A percentile compares a stretch with the other conserved stretches of the same genome.
phyloP scores from a whole-genome alignment of 345 rosid genomes.

The Salix exigua region DNA sequence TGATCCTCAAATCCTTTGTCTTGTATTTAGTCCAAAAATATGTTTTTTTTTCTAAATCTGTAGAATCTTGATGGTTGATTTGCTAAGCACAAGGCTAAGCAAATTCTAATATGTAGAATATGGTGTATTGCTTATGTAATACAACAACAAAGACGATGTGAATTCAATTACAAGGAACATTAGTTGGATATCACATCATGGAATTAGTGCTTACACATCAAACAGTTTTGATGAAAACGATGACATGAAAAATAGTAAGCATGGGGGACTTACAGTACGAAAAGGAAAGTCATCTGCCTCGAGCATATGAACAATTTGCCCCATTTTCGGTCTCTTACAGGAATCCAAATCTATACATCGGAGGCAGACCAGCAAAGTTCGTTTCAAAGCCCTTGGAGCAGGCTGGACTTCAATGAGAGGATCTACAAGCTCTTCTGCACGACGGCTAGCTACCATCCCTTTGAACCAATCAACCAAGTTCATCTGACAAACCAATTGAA shows the following conservation, averaged over 20 bases:
- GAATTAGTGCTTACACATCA: neutral
- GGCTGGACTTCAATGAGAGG: conserved; percentile 64
- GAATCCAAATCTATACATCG: conserved; percentile 92
- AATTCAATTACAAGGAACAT: neutral
- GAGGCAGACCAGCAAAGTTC: conserved; percentile 75
- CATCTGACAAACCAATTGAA: conserved; percentile 46
- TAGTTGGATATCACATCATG: neutral
- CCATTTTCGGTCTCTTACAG: conserved; percentile 88
- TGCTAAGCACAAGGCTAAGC: neutral
- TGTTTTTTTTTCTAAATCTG: neutral
- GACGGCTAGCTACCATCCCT: conserved; percentile 86
- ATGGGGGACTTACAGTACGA: conserved; percentile 58
- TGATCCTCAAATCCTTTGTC: too few species aligned
- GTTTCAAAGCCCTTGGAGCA: conserved; percentile 65
- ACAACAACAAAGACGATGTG: neutral
- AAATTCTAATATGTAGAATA: neutral
- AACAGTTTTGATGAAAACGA: neutral
- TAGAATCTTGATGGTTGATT: neutral
- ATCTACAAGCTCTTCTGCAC: conserved; percentile 78
- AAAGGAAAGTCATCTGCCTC: conserved; percentile 88
- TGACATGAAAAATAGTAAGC: neutral
- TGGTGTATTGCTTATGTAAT: neutral
- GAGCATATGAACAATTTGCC: conserved; percentile 96
- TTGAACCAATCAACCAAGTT: conserved; percentile 95
- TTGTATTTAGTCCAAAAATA: neutral